Evolutionary conservation across 768 basidiomycete species (phyloP).

Genomic region (Pulveroboletus ravenelii): DNA sequence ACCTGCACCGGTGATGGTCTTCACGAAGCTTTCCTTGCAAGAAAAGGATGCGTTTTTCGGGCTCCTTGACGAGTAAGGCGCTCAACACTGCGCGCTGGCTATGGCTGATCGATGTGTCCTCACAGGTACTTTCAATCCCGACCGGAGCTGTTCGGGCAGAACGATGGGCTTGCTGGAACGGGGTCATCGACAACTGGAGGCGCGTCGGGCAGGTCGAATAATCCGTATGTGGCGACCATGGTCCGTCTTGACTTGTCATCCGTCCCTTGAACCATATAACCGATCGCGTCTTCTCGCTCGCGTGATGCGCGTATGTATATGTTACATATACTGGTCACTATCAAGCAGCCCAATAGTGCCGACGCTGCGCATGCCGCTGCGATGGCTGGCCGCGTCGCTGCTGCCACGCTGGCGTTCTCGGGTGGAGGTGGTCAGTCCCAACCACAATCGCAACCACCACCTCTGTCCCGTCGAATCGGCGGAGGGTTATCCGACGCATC

Average conservation of each 20-base stretch:
- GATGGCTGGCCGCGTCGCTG: conserved; percentile 47
- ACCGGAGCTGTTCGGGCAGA: conserved; percentile 53
- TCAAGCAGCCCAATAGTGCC: conserved; percentile 22
- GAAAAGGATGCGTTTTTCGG: conserved; percentile 83
- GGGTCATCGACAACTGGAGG: conserved; percentile 16
- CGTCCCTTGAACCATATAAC: not conserved
- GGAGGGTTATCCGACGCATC: too few relatives aligned
- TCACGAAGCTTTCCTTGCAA: conserved; percentile 55
- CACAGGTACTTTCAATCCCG: conserved; percentile 72
- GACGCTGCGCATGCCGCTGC: conserved; percentile 40
- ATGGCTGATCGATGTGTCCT: not conserved
- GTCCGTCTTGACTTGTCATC: conserved; percentile 24
- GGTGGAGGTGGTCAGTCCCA: not conserved
- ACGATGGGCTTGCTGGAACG: conserved; percentile 17
- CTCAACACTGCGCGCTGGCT: not conserved
- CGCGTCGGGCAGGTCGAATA: conserved; percentile 24
- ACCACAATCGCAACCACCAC: not conserved
- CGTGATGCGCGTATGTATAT: not conserved
- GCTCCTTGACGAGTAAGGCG: conserved; percentile 67
- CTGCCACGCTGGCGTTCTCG: conserved; percentile 48
- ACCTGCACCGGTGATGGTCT: conserved; percentile 52
- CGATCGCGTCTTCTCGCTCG: not conserved
- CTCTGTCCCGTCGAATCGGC: not conserved
- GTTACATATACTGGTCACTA: too few relatives aligned
- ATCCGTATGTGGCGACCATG: conserved; percentile 29